These are phyloP conservation scores for Volvox carteri DNA, from an alignment of 163 green algal genomes.

Conservation along the genomic window DNA sequence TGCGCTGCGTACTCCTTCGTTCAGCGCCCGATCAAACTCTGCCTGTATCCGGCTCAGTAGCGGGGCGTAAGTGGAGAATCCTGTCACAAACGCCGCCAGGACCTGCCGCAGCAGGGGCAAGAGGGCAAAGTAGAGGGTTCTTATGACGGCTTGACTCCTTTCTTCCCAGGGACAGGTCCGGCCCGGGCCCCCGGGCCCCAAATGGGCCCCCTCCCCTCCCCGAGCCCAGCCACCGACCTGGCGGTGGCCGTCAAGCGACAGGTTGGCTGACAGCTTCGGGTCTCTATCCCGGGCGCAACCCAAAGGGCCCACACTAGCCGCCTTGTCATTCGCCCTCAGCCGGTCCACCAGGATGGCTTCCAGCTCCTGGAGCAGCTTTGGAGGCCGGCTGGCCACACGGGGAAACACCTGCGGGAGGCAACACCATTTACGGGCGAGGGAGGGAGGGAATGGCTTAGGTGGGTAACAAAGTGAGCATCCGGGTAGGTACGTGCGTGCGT, in stretches of 20 bases:
- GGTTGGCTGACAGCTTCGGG: constrained; percentile 61
- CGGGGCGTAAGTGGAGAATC: constrained; percentile 61
- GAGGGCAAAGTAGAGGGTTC: neutral
- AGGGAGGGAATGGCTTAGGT: neutral
- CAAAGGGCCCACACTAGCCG: constrained; percentile 34
- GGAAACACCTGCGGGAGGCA: constrained; percentile 61
- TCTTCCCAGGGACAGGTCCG: too few relatives aligned
- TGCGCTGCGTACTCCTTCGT: constrained; percentile 60
- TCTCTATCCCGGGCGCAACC: constrained; percentile 56
- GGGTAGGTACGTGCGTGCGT: too few relatives aligned
- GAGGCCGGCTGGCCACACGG: constrained; percentile 56
- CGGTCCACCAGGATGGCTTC: constrained; percentile 65
- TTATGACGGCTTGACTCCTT: too few relatives aligned
- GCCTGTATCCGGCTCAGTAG: constrained; percentile 63
- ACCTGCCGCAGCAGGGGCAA: constrained; percentile 12
- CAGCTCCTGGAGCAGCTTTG: constrained; percentile 65
- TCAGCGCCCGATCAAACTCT: constrained; percentile 62
- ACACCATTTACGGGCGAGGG: neutral
- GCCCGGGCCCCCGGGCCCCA: too few relatives aligned
- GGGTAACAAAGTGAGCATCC: too few relatives aligned
- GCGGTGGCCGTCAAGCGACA: constrained; percentile 58
- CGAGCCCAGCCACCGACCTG: neutral
- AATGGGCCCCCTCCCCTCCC: neutral
- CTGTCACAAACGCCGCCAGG: constrained; percentile 55
- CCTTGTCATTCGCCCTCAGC: constrained; percentile 56